Evolutionary conservation across 345 rosid genomes (phyloP).

Genomic region (Crucihimalaya himalaica): DNA sequence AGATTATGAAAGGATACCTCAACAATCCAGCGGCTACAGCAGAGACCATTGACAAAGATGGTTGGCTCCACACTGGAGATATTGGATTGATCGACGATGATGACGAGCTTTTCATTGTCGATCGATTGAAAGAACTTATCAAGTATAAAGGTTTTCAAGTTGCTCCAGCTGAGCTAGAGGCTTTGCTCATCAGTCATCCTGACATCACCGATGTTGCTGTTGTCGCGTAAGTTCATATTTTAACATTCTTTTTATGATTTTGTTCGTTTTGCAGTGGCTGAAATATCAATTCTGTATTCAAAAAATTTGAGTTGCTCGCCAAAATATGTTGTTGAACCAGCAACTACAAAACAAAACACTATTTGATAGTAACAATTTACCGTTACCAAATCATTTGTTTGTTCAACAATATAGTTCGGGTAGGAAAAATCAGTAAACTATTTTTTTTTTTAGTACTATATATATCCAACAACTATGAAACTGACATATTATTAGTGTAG

Average conservation of each 20-base stretch:
- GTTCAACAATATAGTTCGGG: not conserved
- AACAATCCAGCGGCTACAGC: conserved; percentile 51
- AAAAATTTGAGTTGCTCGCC: not conserved
- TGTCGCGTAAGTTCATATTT: conserved; percentile 52
- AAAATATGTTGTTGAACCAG: not conserved
- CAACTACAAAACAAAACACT: not conserved
- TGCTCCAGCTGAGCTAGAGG: conserved; percentile 78
- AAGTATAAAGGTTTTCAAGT: conserved; percentile 79
- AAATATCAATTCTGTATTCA: too few relatives aligned
- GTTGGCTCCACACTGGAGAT: conserved; percentile 56
- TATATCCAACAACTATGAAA: not conserved
- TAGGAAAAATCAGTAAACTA: too few relatives aligned
- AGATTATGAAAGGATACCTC: conserved; percentile 84
- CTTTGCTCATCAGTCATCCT: conserved; percentile 57
- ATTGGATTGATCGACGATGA: conserved; percentile 63
- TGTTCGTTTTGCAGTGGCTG: too few relatives aligned
- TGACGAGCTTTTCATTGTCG: conserved; percentile 66
- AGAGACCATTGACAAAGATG: conserved; percentile 56
- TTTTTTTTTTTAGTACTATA: too few relatives aligned
- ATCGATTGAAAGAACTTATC: conserved; percentile 69
- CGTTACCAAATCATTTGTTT: not conserved
- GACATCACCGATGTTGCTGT: conserved; percentile 64
- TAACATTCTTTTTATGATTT: too few relatives aligned
- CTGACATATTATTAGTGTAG: too few relatives aligned
- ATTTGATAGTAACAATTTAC: not conserved